Evolutionary conservation across 768 basidiomycete species (phyloP).

Genomic region (Obba rivulosa): DNA sequence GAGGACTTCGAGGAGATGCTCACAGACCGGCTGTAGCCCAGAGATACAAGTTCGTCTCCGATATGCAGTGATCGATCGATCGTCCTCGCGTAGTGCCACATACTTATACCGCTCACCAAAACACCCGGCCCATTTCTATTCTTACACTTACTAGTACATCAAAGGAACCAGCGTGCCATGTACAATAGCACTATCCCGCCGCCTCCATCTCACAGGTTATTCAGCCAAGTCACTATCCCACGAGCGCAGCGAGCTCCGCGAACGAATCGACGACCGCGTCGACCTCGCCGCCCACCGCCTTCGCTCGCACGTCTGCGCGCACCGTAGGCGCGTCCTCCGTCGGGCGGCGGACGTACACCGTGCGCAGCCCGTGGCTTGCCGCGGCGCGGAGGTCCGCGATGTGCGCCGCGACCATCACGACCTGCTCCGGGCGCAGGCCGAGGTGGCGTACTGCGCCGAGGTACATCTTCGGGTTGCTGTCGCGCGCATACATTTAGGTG

Average conservation of each 20-base stretch:
- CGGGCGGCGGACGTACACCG: constrained; percentile 46
- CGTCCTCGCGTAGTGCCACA: too few species aligned
- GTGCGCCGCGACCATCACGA: constrained; percentile 67
- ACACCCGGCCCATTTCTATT: too few species aligned
- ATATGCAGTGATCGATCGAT: too few species aligned
- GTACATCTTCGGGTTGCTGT: constrained; percentile 53
- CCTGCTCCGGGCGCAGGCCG: constrained; percentile 36
- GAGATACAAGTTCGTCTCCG: too few species aligned
- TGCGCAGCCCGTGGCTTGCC: constrained; percentile 39
- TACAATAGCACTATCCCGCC: too few species aligned
- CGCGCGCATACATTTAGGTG: not conserved
- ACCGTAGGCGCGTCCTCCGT: constrained; percentile 36
- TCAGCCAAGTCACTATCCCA: too few species aligned
- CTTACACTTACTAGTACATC: too few species aligned
- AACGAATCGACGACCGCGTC: constrained; percentile 53
- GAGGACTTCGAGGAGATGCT: too few species aligned
- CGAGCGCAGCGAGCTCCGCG: constrained; percentile 38
- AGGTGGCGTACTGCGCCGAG: constrained; percentile 45
- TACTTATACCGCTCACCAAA: too few species aligned
- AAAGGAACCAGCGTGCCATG: too few species aligned
- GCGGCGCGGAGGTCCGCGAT: constrained; percentile 52
- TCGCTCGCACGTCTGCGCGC: constrained; percentile 38
- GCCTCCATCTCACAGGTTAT: too few species aligned
- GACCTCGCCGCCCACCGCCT: constrained; percentile 51
- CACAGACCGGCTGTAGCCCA: too few species aligned